These are phyloP conservation scores for Ogataea trehalophila DNA, from an alignment of 805 yeast species.

Conservation along the genomic window DNA sequence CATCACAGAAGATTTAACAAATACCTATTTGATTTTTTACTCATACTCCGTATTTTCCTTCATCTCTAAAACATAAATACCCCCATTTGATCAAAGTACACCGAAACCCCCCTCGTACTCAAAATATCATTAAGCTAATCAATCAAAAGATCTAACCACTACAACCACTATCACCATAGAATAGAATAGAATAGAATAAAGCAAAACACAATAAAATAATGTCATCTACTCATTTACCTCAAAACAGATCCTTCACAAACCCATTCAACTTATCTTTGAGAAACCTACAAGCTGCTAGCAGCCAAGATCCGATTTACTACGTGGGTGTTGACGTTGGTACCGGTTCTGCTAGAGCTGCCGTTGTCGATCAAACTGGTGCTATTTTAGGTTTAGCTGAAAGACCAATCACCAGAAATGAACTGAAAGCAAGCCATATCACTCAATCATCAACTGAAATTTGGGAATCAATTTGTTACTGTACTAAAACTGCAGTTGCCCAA, in stretches of 20 bases:
- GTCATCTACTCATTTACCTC: constrained; percentile 1
- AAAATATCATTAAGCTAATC: too few species aligned
- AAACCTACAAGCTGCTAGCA: constrained; percentile 18
- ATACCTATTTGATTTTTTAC: too few species aligned
- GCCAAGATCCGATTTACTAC: constrained; percentile 28
- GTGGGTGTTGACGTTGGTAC: constrained; percentile 68
- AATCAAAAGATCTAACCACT: neutral
- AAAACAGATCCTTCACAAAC: constrained; percentile 25
- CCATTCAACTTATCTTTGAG: constrained; percentile 32
- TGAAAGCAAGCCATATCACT: constrained; percentile 69
- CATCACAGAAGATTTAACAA: too few species aligned
- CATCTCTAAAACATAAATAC: too few species aligned
- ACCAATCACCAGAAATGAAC: constrained; percentile 71
- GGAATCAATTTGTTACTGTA: constrained; percentile 82
- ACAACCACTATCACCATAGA: neutral
- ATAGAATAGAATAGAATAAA: neutral
- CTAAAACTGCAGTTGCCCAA: constrained; percentile 66
- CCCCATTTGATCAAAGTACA: too few species aligned
- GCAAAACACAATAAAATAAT: neutral
- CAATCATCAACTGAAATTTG: constrained; percentile 91
- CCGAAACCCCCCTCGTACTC: too few species aligned
- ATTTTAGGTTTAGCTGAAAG: constrained; percentile 76
- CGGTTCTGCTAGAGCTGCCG: constrained; percentile 93
- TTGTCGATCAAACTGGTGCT: constrained; percentile 78
- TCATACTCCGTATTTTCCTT: too few species aligned